These are phyloP conservation scores for Candida sp. DNA, from an alignment of 1,139 yeast genomes.

Conservation along the genomic window DNA sequence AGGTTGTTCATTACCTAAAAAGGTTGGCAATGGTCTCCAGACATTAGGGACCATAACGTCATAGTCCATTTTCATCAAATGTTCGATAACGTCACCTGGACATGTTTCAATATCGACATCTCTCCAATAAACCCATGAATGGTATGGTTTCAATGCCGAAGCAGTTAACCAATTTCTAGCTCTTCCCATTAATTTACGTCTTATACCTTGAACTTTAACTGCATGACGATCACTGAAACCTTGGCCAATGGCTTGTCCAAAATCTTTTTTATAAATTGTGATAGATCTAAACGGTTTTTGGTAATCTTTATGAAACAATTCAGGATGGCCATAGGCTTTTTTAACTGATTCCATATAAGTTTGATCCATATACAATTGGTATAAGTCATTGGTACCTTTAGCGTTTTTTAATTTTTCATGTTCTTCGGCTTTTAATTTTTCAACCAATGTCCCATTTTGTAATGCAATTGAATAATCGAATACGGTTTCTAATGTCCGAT, in stretches of 20 bases:
- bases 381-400: slow-evolving; percentile 58
- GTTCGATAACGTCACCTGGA: slow-evolving; percentile 77
- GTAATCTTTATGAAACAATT: slow-evolving; percentile 53
- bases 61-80: slow-evolving; percentile 66
- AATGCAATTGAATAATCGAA: slow-evolving; percentile 63
- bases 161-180: slow-evolving; percentile 88
- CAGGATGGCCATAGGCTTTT: slow-evolving; percentile 59
- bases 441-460: slow-evolving; percentile 66
- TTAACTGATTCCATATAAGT: slow-evolving; percentile 56
- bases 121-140: slow-evolving; percentile 95
- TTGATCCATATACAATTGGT: slow-evolving; percentile 66
- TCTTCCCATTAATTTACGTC: slow-evolving; percentile 85
- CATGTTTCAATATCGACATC: slow-evolving; percentile 87
- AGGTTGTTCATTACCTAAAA: slow-evolving; percentile 76
- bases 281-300: slow-evolving; percentile 72
- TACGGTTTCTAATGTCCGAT: slow-evolving; percentile 66
- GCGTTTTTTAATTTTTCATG: slow-evolving; percentile 19
- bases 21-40: slow-evolving; percentile 82
- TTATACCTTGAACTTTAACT: slow-evolving; percentile 84
- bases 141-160: slow-evolving; percentile 75
- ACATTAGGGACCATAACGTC: slow-evolving; percentile 90
- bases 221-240: slow-evolving; percentile 91
- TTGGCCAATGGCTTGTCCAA: slow-evolving; percentile 81
- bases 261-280: slow-evolving; percentile 76
- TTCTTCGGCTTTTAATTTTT: slow-evolving; percentile 43